Evolutionary conservation across 1,284 basidiomycete species (phyloP), one percentile per base, ranked within the genome.

Genomic region (Microbotryum saponariae): DNA sequence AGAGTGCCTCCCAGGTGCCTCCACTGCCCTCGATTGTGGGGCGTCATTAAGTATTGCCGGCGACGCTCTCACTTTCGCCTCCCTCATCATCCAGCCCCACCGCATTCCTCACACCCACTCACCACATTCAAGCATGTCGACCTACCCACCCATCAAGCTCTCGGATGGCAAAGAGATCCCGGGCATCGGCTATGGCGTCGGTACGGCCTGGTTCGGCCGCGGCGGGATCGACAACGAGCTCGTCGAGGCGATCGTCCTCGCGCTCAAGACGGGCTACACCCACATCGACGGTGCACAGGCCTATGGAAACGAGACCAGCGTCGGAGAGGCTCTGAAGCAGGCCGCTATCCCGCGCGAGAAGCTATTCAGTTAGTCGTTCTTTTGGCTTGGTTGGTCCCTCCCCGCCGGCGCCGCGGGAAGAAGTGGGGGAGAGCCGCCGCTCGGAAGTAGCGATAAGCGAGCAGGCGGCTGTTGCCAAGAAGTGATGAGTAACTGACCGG

Each of bases 341-440:
- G 80, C 82, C 6, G 81, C 82, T 23, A 80, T 81, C 33, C 77
- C 79, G 20, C 82, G 84, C 51, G 78, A 78, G 0, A 77, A 81
- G 60, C 73, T 89, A 7, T 89, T 79, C 73, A 77, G 88, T 66
- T 18, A 23, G 62, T 63, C 16, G 2, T 37, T 9, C 12, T 7
- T n/a, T 25, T 7, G 4, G 18, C 2, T 52, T 20, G 9, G 16
- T 27, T 27, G 27, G 27, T 27, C 27, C 25, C 25, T 25, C 25
- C 25, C 25, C 25, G 25, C 25, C 25, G 4, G 25, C 25, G 25
- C 25, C 27, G 27, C 27, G 27, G 27, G 27, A 27, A 27, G 6
- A 27, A 27, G 27, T 27, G 27, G 27, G 27, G 27, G 27, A 27
- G 27, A 5, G 27, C 27, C 27, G 27, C 27, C 5, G 27, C 27